A percentile compares a stretch with the other conserved stretches of the same genome.
Evolutionary conservation across 208 protist genomes (phyloP).

Genomic region (Crithidia sp.): DNA sequence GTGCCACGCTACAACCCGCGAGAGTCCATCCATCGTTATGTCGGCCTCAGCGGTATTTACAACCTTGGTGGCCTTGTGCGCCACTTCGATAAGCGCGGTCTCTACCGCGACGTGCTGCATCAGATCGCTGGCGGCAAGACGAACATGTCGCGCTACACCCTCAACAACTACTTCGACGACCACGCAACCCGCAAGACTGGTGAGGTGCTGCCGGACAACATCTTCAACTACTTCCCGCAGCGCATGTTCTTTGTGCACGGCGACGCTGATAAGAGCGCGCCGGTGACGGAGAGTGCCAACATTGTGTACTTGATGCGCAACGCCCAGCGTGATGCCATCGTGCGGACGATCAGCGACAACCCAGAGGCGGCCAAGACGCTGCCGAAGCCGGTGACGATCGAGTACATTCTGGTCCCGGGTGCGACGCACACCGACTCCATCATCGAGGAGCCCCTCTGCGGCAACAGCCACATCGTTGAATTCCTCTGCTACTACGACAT

Average conservation of each 20-base stretch:
- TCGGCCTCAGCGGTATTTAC: conserved; percentile 89
- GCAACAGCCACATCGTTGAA: conserved; percentile 70
- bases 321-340: conserved; percentile 58
- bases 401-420: conserved; percentile 72
- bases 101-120: conserved; percentile 66
- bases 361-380: conserved; percentile 28
- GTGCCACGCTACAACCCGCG: conserved; percentile 86
- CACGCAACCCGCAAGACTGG: conserved; percentile 40
- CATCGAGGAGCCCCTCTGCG: conserved; percentile 79
- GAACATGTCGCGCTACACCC: conserved; percentile 63
- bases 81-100: conserved; percentile 67
- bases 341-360: conserved; percentile 26
- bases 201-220: conserved; percentile 78
- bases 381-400: conserved; percentile 52
- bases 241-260: conserved; percentile 88
- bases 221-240: conserved; percentile 83
- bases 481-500: conserved; percentile 71
- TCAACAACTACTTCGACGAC: conserved; percentile 79
- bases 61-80: conserved; percentile 63
- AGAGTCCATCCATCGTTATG: conserved; percentile 72
- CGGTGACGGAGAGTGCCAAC: conserved; percentile 77
- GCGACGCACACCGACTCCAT: conserved; percentile 85
- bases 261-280: conserved; percentile 78
- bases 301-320: conserved; percentile 71
- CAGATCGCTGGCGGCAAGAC: conserved; percentile 64